A percentile compares a stretch with the other conserved stretches of the same genome.
Conservation (phyloP, 2,329 filamentous ascomycete genomes). For the Phoma sp. region DNA sequence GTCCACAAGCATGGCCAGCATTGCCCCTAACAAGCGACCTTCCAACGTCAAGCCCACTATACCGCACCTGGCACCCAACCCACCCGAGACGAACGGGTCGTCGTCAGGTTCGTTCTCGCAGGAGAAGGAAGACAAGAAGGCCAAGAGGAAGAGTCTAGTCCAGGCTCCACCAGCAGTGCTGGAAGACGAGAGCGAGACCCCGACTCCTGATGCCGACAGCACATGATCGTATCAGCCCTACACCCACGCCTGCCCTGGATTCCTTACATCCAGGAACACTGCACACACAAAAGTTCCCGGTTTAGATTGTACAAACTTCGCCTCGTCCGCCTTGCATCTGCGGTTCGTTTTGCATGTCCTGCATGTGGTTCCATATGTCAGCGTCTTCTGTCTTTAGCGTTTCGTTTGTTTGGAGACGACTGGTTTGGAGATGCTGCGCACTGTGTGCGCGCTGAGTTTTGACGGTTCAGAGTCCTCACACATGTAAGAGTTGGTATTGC, state of each 20-base stretch:
- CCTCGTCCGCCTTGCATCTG: conserved; percentile 2
- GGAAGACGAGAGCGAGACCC: conserved; percentile 37
- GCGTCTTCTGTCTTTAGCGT: conserved; percentile 7
- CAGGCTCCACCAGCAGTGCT: conserved; percentile 32
- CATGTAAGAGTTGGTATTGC: not conserved
- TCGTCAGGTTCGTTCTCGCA: not conserved
- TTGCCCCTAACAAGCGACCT: conserved; percentile 37
- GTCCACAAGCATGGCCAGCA: conserved; percentile 41
- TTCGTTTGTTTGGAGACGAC: conserved; percentile 2
- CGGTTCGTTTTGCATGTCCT: not conserved
- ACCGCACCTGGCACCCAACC: conserved; percentile 22
- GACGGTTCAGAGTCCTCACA: not conserved
- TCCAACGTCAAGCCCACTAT: conserved; percentile 19
- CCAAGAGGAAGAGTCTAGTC: conserved; percentile 43
- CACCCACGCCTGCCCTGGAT: not conserved
- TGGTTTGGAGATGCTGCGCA: conserved; percentile 3
- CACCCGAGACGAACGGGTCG: conserved; percentile 34
- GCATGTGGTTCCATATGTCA: conserved; percentile 15
- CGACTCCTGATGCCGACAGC: conserved; percentile 26
- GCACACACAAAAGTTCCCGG: conserved; percentile 6
- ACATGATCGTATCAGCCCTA: not conserved
- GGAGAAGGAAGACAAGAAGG: conserved; percentile 42
- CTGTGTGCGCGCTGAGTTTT: conserved; percentile 5
- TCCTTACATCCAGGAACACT: not conserved
- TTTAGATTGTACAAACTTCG: conserved; percentile 17